phyloP scores from a whole-genome alignment of 208 protist genomes.

The Leishmania turanica region DNA sequence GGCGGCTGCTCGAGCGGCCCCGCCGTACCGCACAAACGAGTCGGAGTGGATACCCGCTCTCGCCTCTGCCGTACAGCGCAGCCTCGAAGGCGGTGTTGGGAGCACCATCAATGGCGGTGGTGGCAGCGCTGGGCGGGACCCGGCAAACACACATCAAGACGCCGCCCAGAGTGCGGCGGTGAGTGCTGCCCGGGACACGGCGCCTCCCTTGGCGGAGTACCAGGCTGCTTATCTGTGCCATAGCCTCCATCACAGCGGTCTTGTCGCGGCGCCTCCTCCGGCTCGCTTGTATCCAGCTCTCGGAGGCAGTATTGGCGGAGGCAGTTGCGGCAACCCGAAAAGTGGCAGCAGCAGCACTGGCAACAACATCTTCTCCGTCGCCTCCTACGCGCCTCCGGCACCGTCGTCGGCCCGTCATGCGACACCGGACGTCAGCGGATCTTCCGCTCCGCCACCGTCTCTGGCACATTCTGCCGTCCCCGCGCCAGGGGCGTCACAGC shows the following conservation, averaged over 20 bases:
- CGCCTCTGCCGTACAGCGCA: conserved; percentile 11
- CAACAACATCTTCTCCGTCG: not conserved
- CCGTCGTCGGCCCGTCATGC: not conserved
- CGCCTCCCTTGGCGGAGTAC: conserved; percentile 10
- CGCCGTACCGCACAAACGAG: conserved; percentile 36
- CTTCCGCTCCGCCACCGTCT: not conserved
- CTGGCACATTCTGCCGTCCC: not conserved
- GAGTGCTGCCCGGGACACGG: conserved; percentile 7
- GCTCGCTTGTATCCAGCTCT: conserved; percentile 10
- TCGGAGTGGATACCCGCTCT: conserved; percentile 28
- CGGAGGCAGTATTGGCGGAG: not conserved
- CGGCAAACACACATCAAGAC: not conserved
- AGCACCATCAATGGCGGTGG: not conserved
- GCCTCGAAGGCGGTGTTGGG: not conserved
- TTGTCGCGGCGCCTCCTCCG: not conserved
- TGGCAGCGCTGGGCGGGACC: not conserved
- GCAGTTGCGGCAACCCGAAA: not conserved
- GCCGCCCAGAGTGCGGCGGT: not conserved
- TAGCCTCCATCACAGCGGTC: not conserved
- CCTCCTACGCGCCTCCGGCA: conserved; percentile 4
- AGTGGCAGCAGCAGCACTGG: not conserved
- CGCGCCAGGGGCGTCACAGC: not conserved
- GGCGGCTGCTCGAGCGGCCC: not conserved
- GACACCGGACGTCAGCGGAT: not conserved
- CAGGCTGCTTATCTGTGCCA: conserved; percentile 10